These are phyloP conservation scores for Quercus dentata DNA, from an alignment of 306 rosid species.

Conservation along the genomic window DNA sequence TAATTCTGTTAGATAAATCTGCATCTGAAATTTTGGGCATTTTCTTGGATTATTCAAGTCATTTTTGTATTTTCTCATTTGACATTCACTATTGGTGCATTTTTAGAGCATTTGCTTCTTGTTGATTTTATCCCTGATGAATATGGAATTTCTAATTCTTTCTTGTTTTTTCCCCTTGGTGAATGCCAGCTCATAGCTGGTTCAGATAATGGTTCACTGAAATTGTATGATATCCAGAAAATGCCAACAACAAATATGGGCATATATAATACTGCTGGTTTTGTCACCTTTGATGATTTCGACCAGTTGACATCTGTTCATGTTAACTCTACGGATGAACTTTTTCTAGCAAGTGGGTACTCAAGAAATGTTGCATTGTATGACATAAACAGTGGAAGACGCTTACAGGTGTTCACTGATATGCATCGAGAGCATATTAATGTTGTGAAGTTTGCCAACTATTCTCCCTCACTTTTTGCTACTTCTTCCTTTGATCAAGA, in stretches of 20 bases:
- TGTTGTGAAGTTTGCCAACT: slow-evolving; percentile 77
- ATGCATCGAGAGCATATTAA: slow-evolving; percentile 84
- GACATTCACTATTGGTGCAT: slow-evolving; percentile 10
- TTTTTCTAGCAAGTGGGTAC: slow-evolving; percentile 87
- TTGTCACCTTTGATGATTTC: slow-evolving; percentile 64
- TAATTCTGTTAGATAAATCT: too few species aligned
- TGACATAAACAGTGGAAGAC: slow-evolving; percentile 63
- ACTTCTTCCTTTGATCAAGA: slow-evolving; percentile 85
- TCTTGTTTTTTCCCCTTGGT: slow-evolving; percentile 18
- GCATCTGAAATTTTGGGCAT: too few species aligned
- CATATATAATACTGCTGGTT: slow-evolving; percentile 35
- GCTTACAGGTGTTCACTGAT: slow-evolving; percentile 66
- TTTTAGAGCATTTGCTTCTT: slow-evolving; percentile 22
- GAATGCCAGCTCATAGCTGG: slow-evolving; percentile 82
- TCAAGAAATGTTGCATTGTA: slow-evolving; percentile 80
- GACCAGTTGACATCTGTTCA: slow-evolving; percentile 88
- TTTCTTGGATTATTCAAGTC: too few species aligned
- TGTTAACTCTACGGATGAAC: slow-evolving; percentile 71
- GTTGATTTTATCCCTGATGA: slow-evolving; percentile 10
- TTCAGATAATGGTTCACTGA: slow-evolving; percentile 81
- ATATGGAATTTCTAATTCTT: slow-evolving; percentile 22
- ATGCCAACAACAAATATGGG: slow-evolving; percentile 31
- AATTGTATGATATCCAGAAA: slow-evolving; percentile 60
- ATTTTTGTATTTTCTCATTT: neutral
- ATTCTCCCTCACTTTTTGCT: slow-evolving; percentile 74